A percentile compares a stretch with the other conserved stretches of the same genome.
Conservation (phyloP, 1,139 yeast species). For the Hyphopichia khmerensis region DNA sequence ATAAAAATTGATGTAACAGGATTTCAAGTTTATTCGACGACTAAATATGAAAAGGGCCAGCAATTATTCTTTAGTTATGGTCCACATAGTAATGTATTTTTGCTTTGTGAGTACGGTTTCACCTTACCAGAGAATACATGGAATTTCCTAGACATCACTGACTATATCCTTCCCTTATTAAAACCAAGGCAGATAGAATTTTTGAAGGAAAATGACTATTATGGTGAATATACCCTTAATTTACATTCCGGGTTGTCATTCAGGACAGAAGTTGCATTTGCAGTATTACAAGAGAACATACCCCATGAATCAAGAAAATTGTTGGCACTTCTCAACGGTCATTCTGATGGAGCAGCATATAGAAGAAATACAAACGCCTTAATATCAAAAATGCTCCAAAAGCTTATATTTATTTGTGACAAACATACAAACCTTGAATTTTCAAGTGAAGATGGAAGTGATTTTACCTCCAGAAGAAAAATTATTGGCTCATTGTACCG, state of each 20-base stretch:
- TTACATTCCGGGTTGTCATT: constrained; percentile 57
- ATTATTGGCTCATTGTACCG: constrained; percentile 22
- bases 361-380: constrained; percentile 24
- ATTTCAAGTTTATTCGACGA: constrained; percentile 48
- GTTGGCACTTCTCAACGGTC: constrained; percentile 34
- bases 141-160: constrained; percentile 69
- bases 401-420: constrained; percentile 22
- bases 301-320: constrained; percentile 33
- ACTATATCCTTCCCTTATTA: constrained; percentile 34
- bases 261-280: constrained; percentile 73
- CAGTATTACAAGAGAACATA: constrained; percentile 50
- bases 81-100: constrained; percentile 78
- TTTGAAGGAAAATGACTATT: constrained; percentile 54
- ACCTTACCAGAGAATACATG: constrained; percentile 53
- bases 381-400: constrained; percentile 32
- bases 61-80: constrained; percentile 82
- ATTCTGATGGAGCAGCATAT: constrained; percentile 46
- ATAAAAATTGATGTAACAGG: constrained; percentile 49
- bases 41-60: constrained; percentile 39
- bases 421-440: constrained; percentile 15
- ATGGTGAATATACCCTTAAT: constrained; percentile 71
- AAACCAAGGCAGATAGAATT: constrained; percentile 40
- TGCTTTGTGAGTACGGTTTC: constrained; percentile 88
- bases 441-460: constrained; percentile 13
- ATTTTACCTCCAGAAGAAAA: constrained; percentile 12